Evolutionary conservation across 495 filamentous ascomycete genomes (phyloP).

Genomic region (Daldinia vernicosa): DNA sequence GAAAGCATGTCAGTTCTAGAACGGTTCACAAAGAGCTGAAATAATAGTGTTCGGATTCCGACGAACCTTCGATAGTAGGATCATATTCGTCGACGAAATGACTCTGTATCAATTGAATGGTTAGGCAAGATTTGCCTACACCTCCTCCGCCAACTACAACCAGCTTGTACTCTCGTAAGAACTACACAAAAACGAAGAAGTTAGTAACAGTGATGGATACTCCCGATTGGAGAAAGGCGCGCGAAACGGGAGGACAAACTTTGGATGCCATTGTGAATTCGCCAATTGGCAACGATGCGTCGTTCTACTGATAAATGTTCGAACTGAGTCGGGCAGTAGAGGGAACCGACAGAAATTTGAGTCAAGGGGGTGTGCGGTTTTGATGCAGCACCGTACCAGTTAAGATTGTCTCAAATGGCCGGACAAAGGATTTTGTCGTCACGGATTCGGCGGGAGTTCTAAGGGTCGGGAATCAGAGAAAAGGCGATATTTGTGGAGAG

Average conservation of each 20-base stretch:
- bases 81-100: slow-evolving; percentile 99
- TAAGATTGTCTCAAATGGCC: slow-evolving; percentile 27
- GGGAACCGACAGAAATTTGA: slow-evolving; percentile 13
- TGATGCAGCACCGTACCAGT: slow-evolving; percentile 18
- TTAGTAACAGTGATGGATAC: slow-evolving; percentile 17
- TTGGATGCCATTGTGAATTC: slow-evolving; percentile 57
- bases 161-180: slow-evolving; percentile 97
- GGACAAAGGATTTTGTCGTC: slow-evolving; percentile 29
- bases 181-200: slow-evolving; percentile 61
- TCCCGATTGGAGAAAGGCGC: background rate
- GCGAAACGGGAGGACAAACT: slow-evolving; percentile 43
- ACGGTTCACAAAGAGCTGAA: background rate
- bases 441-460: slow-evolving; percentile 18
- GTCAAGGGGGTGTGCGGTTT: slow-evolving; percentile 13
- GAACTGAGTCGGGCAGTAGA: slow-evolving; percentile 1
- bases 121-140: slow-evolving; percentile 98
- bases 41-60: background rate
- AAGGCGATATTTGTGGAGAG: background rate
- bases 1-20: background rate
- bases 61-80: slow-evolving; percentile 96
- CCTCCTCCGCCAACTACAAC: slow-evolving; percentile 98
- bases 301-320: slow-evolving; percentile 6
- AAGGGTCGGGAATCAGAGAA: slow-evolving; percentile 2
- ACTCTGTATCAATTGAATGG: slow-evolving; percentile 97
- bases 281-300: slow-evolving; percentile 28